phyloP scores from a whole-genome alignment of 106 monocot species.

The Dactylorhiza incarnata region DNA sequence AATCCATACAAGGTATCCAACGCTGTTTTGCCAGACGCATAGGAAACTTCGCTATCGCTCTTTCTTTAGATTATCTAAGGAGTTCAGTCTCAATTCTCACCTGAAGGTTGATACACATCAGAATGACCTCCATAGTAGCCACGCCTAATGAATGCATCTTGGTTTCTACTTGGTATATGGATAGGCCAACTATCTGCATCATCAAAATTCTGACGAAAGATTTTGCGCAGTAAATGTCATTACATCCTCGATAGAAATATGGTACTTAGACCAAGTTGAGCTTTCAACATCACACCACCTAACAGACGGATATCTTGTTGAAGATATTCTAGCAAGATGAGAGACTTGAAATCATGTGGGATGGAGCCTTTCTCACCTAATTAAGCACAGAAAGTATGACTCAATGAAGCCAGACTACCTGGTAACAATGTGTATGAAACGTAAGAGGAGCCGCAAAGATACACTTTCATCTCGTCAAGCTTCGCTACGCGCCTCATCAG shows the following conservation, averaged over 20 bases:
- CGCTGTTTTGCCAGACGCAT: constrained; percentile 10
- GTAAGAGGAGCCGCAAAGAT: no score
- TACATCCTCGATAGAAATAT: background rate
- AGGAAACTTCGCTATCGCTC: background rate
- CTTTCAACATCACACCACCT: background rate
- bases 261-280: no score
- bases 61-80: constrained; percentile 4
- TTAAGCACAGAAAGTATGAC: no score
- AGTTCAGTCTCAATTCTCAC: constrained; percentile 10
- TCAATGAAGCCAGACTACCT: no score
- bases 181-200: background rate
- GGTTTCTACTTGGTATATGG: background rate
- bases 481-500: no score
- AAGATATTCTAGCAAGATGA: no score
- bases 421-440: no score
- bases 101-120: constrained; percentile 7
- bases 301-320: constrained; percentile 5
- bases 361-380: no score
- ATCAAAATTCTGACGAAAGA: background rate
- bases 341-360: no score
- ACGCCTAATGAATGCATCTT: background rate
- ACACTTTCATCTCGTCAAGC: no score
- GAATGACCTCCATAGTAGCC: constrained; percentile 15
- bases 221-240: background rate
- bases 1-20: constrained; percentile 12